Evolutionary conservation across 192 early-diverging fungal species (phyloP), one percentile per base, ranked within the genome.

Genomic region (Coemansia sp.): DNA sequence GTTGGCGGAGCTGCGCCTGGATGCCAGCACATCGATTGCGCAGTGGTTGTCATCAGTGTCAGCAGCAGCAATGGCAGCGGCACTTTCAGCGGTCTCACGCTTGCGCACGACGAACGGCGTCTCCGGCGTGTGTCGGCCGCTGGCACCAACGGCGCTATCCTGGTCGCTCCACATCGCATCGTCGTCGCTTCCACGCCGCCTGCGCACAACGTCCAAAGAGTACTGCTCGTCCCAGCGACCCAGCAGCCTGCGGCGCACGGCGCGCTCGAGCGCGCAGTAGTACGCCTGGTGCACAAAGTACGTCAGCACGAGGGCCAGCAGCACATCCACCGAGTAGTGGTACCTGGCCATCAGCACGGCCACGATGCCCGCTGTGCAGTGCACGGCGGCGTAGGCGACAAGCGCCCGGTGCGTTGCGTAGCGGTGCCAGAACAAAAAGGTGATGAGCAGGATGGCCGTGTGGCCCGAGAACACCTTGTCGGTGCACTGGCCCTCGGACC

Each of bases 401-500:
- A 76, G 47, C 9, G 53, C 55, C 61, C 69, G 64, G 49, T 83
- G 65, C 9, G 78, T 69, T 17, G 85, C 73, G 37, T 86, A 81
- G 15, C 74, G 55, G 12, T 75, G 67, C 85, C 83, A 84, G 15
- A 83, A 70, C 46, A 86, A 56, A 6, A 78, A 71, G n/a, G 80
- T 69, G 2, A 78, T 71, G 12, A 73, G 55, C 59, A 86, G 73
- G 24, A 86, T 71, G 3, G 78, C 72, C 1, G 85, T 84, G 65
- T 86, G 85, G 9, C 85, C 85, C 3, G 83, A 84, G 37, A 82
- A 86, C n/a, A 86, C 81, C 62, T 83, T 83, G 71, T 86, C 81
- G 4, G 83, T 82, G 66, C 85, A 86, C 41, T 81, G 79, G 33
- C 80, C 70, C 9, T 69, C 68, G 8, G 66, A 54, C 2, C 82